Evolutionary conservation across 805 yeast species (phyloP).

Genomic region (Metschnikowia koreensis): DNA sequence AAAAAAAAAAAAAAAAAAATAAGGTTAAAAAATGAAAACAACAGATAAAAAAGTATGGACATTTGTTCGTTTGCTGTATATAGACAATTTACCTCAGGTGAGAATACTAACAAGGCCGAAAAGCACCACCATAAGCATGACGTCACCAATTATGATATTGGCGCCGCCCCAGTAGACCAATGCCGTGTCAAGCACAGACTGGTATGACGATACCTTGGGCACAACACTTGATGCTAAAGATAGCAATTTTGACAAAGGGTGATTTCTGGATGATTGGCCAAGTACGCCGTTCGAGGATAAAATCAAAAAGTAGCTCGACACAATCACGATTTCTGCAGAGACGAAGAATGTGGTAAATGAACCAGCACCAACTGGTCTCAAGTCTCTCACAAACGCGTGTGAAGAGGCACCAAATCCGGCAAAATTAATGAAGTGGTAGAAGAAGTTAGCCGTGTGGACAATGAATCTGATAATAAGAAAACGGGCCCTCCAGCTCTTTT

Average conservation of each 20-base stretch:
- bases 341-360: conserved; percentile 29
- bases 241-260: conserved; percentile 26
- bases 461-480: conserved; percentile 32
- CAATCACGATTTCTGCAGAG: conserved; percentile 32
- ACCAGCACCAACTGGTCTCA: conserved; percentile 13
- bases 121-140: conserved; percentile 35
- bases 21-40: background rate
- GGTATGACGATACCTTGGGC: conserved; percentile 31
- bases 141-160: conserved; percentile 36
- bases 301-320: conserved; percentile 34
- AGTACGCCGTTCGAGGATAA: conserved; percentile 25
- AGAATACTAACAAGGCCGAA: conserved; percentile 36
- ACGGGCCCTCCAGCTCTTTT: conserved; percentile 30
- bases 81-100: conserved; percentile 3
- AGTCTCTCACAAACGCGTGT: conserved; percentile 25
- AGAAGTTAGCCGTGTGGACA: conserved; percentile 29
- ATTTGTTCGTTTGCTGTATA: conserved; percentile 4
- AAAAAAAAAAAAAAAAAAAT: no score
- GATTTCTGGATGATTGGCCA: conserved; percentile 25
- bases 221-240: conserved; percentile 34
- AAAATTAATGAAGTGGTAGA: conserved; percentile 31
- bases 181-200: conserved; percentile 26
- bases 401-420: conserved; percentile 28
- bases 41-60: background rate
- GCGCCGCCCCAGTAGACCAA: conserved; percentile 39